These are phyloP conservation scores for Casuarina equisetifolia DNA, from an alignment of 306 rosid species.

Conservation along the genomic window DNA sequence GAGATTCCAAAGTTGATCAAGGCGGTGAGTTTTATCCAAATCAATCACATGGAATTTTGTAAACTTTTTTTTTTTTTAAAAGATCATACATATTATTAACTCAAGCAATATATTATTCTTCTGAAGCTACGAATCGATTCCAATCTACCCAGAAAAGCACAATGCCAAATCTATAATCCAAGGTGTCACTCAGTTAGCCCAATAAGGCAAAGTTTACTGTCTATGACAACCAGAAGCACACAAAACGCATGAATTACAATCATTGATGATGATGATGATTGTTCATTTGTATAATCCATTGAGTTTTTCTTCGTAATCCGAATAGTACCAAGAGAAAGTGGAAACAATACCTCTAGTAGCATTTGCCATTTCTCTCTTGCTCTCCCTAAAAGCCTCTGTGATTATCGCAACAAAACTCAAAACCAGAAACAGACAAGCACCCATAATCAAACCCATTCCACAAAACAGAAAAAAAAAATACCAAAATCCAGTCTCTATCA, in stretches of 20 bases:
- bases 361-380: conserved; percentile 82
- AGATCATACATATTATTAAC: neutral
- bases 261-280: neutral
- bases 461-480: neutral
- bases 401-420: neutral
- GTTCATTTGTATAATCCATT: neutral
- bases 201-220: neutral
- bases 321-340: neutral
- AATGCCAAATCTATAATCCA: neutral
- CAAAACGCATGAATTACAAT: neutral
- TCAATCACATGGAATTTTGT: neutral
- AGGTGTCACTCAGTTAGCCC: neutral
- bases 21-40: neutral
- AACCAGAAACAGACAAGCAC: conserved; percentile 3
- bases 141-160: neutral
- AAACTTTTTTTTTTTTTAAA: no score
- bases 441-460: neutral
- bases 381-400: conserved; percentile 95
- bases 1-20: neutral
- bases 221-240: neutral
- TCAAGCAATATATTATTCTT: neutral
- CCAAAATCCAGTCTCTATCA: neutral
- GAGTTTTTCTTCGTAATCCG: neutral
- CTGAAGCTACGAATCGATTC: neutral
- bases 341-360: conserved; percentile 73